Base-by-base conservation (phyloP, 75 land plant species). In the Cunninghamia lanceolata region DNA sequence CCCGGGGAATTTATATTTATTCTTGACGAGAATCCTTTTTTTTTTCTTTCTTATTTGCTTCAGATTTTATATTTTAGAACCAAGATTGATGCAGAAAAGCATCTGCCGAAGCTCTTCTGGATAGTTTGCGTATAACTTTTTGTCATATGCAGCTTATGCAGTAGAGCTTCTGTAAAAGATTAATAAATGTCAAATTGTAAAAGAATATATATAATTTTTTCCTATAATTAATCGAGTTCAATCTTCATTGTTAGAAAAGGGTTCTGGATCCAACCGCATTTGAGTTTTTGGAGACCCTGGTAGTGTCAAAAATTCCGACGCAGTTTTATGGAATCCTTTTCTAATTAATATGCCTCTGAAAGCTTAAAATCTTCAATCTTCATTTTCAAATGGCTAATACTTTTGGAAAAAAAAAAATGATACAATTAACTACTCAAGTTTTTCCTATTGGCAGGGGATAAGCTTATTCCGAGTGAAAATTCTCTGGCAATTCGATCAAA, bases 401-500 rank as follows among this genome's bases (percentile, higher is more conserved):
- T 0, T 63, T 63, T 63, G 68, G n/a, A 7, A 25, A 63, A 25
- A 50, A 4, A 63, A 63, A 25, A 25, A 25, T 25, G 30, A 1
- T 5, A 63, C 1, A 6, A 63, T 25, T 63, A 63, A 28, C 30
- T 28, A 9, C 68, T 63, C 25, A 63, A 63, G 68, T 63, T 25
- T 63, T 63, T 9, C 25, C 68, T 63, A 28, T 89, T 96, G 53
- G 99, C 99, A 0, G 99, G 99, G 2, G 99, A 98, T 84, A 95
- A 95, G 92, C 90, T 98, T 19, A 91, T 97, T 36, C 95, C 96
- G 76, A 92, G 91, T 34, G 99, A 98, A 86, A 96, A 95, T 85
- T 95, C 99, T 4, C 85, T 98, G 11, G 99, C 99, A 1, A 97
- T 98, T 68, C 85, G 97, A 35, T 95, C 99, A 13, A 92, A 89